Conservation (phyloP, 495 filamentous ascomycete species). For the Aspergillus ostianus region DNA sequence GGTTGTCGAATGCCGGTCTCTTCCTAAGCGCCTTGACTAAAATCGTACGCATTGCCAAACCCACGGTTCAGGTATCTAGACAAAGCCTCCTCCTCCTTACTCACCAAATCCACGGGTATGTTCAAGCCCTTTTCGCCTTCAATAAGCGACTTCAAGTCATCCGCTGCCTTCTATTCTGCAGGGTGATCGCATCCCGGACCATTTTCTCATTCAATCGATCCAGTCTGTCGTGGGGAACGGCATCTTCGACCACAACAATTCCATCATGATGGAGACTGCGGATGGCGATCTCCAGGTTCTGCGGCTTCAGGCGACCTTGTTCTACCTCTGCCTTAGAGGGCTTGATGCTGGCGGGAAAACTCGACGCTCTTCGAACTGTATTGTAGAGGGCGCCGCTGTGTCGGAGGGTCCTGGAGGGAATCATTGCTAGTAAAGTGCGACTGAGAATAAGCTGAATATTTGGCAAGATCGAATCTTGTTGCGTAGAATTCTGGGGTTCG, state of each 20-base stretch:
- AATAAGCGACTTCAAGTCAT: slow-evolving; percentile 40
- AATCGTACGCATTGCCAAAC: slow-evolving; percentile 52
- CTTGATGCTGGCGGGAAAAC: slow-evolving; percentile 17
- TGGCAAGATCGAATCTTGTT: no score
- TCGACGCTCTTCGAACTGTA: slow-evolving; percentile 5
- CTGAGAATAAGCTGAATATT: no score
- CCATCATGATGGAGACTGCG: slow-evolving; percentile 50
- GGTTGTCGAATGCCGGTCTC: background rate
- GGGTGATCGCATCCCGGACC: slow-evolving; percentile 45
- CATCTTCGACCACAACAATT: slow-evolving; percentile 50
- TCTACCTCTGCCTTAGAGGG: slow-evolving; percentile 21
- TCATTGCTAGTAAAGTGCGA: background rate
- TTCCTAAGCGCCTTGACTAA: slow-evolving; percentile 29
- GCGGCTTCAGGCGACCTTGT: slow-evolving; percentile 20
- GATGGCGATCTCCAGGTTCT: slow-evolving; percentile 49
- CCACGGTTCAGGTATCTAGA: slow-evolving; percentile 41
- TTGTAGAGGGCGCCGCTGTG: no score
- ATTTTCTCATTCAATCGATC: slow-evolving; percentile 51
- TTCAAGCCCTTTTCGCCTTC: slow-evolving; percentile 34
- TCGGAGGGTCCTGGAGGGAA: background rate
- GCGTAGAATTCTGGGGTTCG: no score
- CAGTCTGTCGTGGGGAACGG: slow-evolving; percentile 41
- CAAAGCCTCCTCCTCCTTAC: slow-evolving; percentile 29
- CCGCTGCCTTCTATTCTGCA: slow-evolving; percentile 43
- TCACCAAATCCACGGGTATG: slow-evolving; percentile 43